Base-by-base conservation (phyloP, 2,329 filamentous ascomycete genomes). In the Aspergillus neotritici region DNA sequence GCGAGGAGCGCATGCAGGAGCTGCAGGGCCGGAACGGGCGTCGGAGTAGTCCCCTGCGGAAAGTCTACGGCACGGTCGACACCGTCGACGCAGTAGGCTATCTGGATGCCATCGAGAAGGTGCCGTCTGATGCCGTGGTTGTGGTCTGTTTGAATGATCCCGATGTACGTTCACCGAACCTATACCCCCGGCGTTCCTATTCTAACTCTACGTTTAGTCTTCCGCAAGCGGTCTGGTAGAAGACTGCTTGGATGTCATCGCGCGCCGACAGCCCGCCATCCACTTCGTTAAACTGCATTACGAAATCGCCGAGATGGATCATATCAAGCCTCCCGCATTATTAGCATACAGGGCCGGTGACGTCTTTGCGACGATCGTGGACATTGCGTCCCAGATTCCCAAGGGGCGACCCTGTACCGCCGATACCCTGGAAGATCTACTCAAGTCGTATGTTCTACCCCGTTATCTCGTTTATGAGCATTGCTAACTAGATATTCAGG, bases 41-140 rank as follows among this genome's bases (percentile, higher is more conserved):
- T 58, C 80, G 83, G 58, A 84, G 80, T 40, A 91, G 84, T 63
- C 87, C 88, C 1, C 89, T 84, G 56, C 79, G 85, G 51, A 75
- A 86, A 52, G 75, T 84, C 45, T 97, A 86, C 62, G 93, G 93
- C 15, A 79, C 77, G 10, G 72, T 97, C 50, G 84, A 90, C 49
- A 78, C 81, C 46, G 93, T 97, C 1, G 90, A 97, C 71, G 91
- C 88, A 6, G 74, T 85, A 51, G 93, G 90, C 13, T 98, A 94
- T 59, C 77, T 98, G n/a, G 90, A 97, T 66, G 90, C 91, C 43
- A 88, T 97, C 55, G 93, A 98, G 70, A 93, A 88, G 68, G 87
- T 91, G 4, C 76, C 82, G 31, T 70, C 82, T 37, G 86, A 91
- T 36, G 91, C 87, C 0, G 78, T 86, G 3, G 90, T 97, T 2